These are phyloP conservation scores for Trichoderma oligosporum DNA, from an alignment of 2,329 filamentous ascomycete genomes.

Conservation along the genomic window DNA sequence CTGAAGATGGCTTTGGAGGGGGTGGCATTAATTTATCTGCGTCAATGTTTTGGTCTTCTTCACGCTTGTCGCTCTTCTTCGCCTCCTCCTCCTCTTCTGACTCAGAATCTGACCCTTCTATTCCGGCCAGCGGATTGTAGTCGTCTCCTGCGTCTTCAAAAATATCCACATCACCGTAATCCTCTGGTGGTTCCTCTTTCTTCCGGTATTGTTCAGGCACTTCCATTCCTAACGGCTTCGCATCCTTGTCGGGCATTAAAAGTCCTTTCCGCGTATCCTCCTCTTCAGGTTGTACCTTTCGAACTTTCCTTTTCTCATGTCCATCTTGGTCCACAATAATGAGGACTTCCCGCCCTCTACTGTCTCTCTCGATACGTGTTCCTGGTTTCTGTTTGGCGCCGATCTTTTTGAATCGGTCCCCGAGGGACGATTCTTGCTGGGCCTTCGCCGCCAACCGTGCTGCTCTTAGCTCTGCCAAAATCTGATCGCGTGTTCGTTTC, in stretches of 20 bases:
- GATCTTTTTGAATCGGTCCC: conserved; percentile 62
- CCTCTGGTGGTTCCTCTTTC: conserved; percentile 44
- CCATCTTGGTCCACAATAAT: conserved; percentile 65
- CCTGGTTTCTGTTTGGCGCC: conserved; percentile 51
- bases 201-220: conserved; percentile 57
- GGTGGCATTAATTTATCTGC: conserved; percentile 41
- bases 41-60: conserved; percentile 23
- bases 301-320: conserved; percentile 61
- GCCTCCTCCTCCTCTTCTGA: conserved; percentile 44
- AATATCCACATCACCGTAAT: conserved; percentile 58
- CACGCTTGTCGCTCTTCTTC: conserved; percentile 33
- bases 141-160: conserved; percentile 64
- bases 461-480: conserved; percentile 64
- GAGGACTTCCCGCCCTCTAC: conserved; percentile 59
- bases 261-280: conserved; percentile 40
- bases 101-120: conserved; percentile 46
- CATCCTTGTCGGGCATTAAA: conserved; percentile 52
- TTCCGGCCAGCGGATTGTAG: conserved; percentile 62
- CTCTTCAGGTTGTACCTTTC: conserved; percentile 45
- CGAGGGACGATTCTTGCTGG: conserved; percentile 49
- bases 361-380: conserved; percentile 58
- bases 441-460: conserved; percentile 57
- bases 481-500: conserved; percentile 63
- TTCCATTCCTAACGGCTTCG: conserved; percentile 61
- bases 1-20: conserved; percentile 39